Conservation (phyloP, 2,329 filamentous ascomycete species). For the Aspergillus pseudoterreus region DNA sequence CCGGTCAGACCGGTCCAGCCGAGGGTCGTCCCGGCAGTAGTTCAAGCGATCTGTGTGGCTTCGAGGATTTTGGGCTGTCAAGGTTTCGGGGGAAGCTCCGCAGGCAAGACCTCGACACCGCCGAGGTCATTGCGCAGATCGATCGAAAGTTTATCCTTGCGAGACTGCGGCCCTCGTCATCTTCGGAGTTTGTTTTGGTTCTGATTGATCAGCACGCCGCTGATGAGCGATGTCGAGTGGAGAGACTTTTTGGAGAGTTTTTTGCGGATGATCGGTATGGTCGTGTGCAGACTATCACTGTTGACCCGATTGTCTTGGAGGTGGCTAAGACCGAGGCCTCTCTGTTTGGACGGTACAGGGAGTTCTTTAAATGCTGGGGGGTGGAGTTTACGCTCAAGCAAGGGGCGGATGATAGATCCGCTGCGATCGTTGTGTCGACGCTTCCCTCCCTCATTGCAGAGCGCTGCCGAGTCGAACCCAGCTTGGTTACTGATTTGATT, state of each 20-base stretch:
- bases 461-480: slow-evolving; percentile 69
- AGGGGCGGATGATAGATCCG: slow-evolving; percentile 7
- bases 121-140: slow-evolving; percentile 73
- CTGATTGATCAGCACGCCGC: slow-evolving; percentile 93
- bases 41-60: slow-evolving; percentile 18
- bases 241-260: slow-evolving; percentile 63
- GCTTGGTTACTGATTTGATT: slow-evolving; percentile 68
- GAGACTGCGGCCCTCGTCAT: slow-evolving; percentile 44
- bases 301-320: slow-evolving; percentile 59
- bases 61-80: slow-evolving; percentile 22
- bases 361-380: slow-evolving; percentile 70
- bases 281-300: slow-evolving; percentile 21
- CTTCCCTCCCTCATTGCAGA: slow-evolving; percentile 73
- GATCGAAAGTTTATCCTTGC: slow-evolving; percentile 85
- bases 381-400: slow-evolving; percentile 57
- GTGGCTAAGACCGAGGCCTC: slow-evolving; percentile 58
- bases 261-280: slow-evolving; percentile 23
- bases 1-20: slow-evolving; percentile 13
- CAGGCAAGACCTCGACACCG: slow-evolving; percentile 56
- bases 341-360: slow-evolving; percentile 53
- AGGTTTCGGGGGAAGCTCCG: slow-evolving; percentile 50
- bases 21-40: slow-evolving; percentile 16
- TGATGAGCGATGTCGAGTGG: slow-evolving; percentile 80
- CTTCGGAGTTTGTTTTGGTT: slow-evolving; percentile 50
- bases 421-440: slow-evolving; percentile 48